Evolutionary conservation across 371 early-diverging fungal genomes (phyloP).

Genomic region (Lichtheimia ramosa): DNA sequence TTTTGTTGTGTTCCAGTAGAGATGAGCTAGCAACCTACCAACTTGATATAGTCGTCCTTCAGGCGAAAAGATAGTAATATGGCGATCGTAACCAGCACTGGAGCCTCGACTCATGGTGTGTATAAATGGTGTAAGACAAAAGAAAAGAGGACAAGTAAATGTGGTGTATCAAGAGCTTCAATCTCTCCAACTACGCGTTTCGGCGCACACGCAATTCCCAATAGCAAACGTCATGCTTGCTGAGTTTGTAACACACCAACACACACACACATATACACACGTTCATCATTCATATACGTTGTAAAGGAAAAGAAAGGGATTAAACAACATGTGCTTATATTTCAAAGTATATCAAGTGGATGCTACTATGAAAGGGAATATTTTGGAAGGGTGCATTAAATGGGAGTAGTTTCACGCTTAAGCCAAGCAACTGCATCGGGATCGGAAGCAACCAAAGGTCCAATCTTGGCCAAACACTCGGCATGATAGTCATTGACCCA

Average conservation of each 20-base stretch:
- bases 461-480: conserved; percentile 71
- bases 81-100: conserved; percentile 94
- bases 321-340: too few species aligned
- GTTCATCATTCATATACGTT: too few species aligned
- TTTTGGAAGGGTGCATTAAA: conserved; percentile 24
- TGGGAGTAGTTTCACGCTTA: conserved; percentile 63
- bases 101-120: conserved; percentile 70
- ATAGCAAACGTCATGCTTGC: too few species aligned
- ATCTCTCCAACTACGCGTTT: too few species aligned
- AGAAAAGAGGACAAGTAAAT: background rate
- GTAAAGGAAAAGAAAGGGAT: too few species aligned
- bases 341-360: too few species aligned
- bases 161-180: too few species aligned
- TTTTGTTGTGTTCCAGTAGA: background rate
- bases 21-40: conserved; percentile 58
- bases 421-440: conserved; percentile 78
- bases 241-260: too few species aligned
- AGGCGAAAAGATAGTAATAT: conserved; percentile 98
- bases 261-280: too few species aligned
- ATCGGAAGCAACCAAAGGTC: conserved; percentile 70
- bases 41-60: conserved; percentile 99
- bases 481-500: conserved; percentile 90
- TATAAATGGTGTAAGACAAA: background rate
- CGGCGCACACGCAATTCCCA: too few species aligned
- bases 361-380: too few species aligned